Base-by-base conservation (phyloP, 2,329 filamentous ascomycete genomes). In the Clarireedia monteithiana region DNA sequence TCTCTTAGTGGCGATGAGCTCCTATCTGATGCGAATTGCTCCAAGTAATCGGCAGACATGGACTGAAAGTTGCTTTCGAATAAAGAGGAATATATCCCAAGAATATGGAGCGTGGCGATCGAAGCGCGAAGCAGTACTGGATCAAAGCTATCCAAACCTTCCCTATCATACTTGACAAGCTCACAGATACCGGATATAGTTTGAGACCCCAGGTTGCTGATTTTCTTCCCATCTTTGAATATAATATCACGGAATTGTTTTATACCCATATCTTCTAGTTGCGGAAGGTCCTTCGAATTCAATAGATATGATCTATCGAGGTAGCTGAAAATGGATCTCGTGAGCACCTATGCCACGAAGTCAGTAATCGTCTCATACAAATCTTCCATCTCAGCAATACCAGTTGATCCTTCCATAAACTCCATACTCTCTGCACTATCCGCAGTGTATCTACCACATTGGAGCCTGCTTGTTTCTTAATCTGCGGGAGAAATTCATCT, bases 291-390 rank as follows among this genome's bases (percentile, higher is more conserved):
- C 62, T 85, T 84, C 47, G 85, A 84, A 56, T 86, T 85, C 2
- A 96, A 76, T 6, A 99, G 78, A 67, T 91, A 96, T 2, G 91
- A 89, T 60, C 94, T 85, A 69, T 99, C 92, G 62, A 99, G 80
- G 67, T 91, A 99, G 73, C 91, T 95, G 72, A 96, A 97, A 40
- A 95, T 87, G 60, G 88, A 92, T 49, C 91, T 83, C 52, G 99
- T 82, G 14, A 85, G 84, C 62, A 84, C 81, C 84, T 91, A 63
- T 50, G 36, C 15, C 20, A 5, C 30, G 27, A 61, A 64, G 61
- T 59, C 38, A 34, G 30, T 40, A 52, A 7, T 12, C 17, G 17
- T 34, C 24, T 17, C 12, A 17, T n/a, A 27, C 17, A 47, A 7
- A 34, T 6, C n/a, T 46, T 24, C 23, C 17, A n/a, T 24, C 23